Evolutionary conservation across 441 rosid species (phyloP), one percentile per base, ranked within the genome.

Genomic region (Lepidium campestre): DNA sequence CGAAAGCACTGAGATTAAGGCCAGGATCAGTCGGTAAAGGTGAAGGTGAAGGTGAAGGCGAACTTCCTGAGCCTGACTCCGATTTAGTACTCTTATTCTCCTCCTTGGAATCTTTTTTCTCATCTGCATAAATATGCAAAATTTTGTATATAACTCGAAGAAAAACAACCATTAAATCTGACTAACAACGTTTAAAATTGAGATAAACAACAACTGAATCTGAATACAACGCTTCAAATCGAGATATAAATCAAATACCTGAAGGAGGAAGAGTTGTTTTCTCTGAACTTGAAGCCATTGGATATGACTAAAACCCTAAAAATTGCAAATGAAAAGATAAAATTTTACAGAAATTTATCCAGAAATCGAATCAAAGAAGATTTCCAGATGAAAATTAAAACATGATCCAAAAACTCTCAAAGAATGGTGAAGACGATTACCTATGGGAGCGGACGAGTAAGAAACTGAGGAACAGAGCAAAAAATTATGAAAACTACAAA

Each of bases 241-340:
- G 29, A 37, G 60, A 67, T 67, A 29, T n/a, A 8, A 41, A 17
- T 52, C 47, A 56, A 22, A 23, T 54, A 70, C 97, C 89, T 60
- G 82, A 72, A 27, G 83, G 72, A 74, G 63, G 60, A 65, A 7
- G 40, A 23, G 67, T 83, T 73, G 67, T 82, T 75, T 85, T 82
- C 40, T 79, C 79, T 50, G 84, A 77, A 78, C 73, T 75, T 46
- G 93, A 82, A 50, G 95, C 86, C 97, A 90, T 90, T 35, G 65
- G 34, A 54, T 15, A 39, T 29, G 6, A 20, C 68, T 67, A 31
- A 73, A 73, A 46, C 68, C 68, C 72, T 39, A 53, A 4, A 49
- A 23, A 34, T 10, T 10, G n/a, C 13, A 10, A 1, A 35, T 4
- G 13, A 29, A 29, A 15, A 7, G 4, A 9, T 32, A 13, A 22